Percentiles rank a stretch among this genome's conserved stretches.
phyloP scores from a whole-genome alignment of 164 flowering plant species.

The Stephania japonica region DNA sequence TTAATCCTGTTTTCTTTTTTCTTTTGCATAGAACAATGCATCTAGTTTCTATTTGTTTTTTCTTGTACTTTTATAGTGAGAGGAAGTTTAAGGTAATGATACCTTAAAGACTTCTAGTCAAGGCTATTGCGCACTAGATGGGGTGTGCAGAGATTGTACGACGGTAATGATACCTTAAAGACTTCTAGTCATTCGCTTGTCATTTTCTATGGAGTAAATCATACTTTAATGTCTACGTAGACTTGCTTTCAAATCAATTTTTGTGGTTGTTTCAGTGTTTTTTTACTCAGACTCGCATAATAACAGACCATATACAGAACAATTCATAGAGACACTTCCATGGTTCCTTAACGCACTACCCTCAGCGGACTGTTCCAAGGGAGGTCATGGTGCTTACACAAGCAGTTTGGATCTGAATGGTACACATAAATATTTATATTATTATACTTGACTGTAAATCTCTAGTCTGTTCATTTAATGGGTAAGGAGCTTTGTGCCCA shows the following conservation, averaged over 20 bases:
- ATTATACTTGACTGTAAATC: background rate
- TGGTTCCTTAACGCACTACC: too few relatives aligned
- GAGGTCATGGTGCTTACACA: too few relatives aligned
- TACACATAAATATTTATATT: too few relatives aligned
- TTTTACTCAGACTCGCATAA: constrained; percentile 62
- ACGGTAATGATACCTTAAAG: constrained; percentile 48
- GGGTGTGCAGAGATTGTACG: constrained; percentile 92
- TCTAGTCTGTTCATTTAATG: background rate
- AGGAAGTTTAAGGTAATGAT: background rate
- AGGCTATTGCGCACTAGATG: constrained; percentile 48
- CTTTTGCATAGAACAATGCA: too few relatives aligned
- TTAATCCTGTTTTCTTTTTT: too few relatives aligned
- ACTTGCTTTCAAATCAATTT: background rate
- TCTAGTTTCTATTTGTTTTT: too few relatives aligned
- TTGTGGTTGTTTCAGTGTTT: constrained; percentile 63
- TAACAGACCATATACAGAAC: constrained; percentile 78
- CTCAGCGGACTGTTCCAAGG: too few relatives aligned
- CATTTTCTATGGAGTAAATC: too few relatives aligned
- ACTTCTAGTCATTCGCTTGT: too few relatives aligned
- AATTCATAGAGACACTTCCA: constrained; percentile 93
- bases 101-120: constrained; percentile 2
- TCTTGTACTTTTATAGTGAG: too few relatives aligned
- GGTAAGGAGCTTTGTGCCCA: background rate
- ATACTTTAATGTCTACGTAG: background rate
- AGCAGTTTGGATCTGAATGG: too few relatives aligned